These are phyloP conservation scores for Mucor mucedo DNA, from an alignment of 371 early-diverging fungal genomes.

Conservation along the genomic window DNA sequence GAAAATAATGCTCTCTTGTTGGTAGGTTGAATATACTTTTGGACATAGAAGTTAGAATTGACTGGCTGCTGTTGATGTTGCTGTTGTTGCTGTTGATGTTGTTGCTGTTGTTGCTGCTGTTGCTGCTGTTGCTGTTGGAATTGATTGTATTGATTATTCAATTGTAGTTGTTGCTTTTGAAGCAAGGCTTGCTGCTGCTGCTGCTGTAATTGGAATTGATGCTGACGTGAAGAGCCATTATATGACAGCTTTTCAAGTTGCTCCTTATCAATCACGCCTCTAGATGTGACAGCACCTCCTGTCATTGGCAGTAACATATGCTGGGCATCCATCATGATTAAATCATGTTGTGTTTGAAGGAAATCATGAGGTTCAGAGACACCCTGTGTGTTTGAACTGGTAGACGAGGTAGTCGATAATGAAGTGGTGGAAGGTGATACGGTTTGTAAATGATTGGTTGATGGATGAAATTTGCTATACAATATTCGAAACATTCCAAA, in stretches of 20 bases:
- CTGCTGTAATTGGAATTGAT: background rate
- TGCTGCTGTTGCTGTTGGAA: slow-evolving; percentile 1
- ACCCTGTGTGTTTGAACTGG: background rate
- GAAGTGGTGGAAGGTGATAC: slow-evolving; percentile 3
- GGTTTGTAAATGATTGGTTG: background rate
- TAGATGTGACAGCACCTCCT: background rate
- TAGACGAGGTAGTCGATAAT: background rate
- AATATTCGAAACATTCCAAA: slow-evolving; percentile 1
- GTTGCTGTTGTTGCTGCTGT: slow-evolving; percentile 10
- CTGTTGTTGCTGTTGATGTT: slow-evolving; percentile 6
- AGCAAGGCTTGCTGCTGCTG: slow-evolving; percentile 9
- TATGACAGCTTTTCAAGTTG: slow-evolving; percentile 27
- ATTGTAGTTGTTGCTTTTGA: slow-evolving; percentile 13
- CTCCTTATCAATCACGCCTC: slow-evolving; percentile 21
- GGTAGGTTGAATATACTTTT: too few species aligned
- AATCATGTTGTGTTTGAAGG: background rate
- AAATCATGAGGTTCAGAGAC: too few species aligned
- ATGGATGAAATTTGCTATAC: background rate
- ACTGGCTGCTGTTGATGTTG: background rate
- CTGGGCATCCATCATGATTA: background rate
- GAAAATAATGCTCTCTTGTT: background rate
- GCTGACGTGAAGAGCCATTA: background rate
- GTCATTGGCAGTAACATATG: background rate
- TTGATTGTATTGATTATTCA: slow-evolving; percentile 1
- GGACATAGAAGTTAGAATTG: too few species aligned